phyloP scores from a whole-genome alignment of 768 basidiomycete genomes.

The Agaricus sinodeliciosus region DNA sequence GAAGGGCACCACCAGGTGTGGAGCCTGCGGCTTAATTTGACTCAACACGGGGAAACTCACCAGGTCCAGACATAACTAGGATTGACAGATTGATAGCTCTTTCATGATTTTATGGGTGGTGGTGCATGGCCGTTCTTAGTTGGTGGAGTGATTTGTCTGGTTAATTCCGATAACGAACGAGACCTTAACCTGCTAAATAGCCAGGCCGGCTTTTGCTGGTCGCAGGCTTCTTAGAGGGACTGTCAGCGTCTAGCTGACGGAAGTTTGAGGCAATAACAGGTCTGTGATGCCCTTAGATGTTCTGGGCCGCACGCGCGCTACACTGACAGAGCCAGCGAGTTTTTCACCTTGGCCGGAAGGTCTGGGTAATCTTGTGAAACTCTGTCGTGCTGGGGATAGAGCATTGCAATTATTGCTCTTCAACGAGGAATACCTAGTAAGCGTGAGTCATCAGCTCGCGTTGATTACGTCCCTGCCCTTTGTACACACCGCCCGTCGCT shows the following conservation, averaged over 20 bases:
- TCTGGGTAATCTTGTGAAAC: slow-evolving; percentile 12
- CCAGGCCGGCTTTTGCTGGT: slow-evolving; percentile 69
- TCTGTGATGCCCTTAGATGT: slow-evolving; percentile 90
- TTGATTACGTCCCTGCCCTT: slow-evolving; percentile 90
- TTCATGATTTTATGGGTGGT: slow-evolving; percentile 83
- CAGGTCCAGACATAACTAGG: slow-evolving; percentile 74
- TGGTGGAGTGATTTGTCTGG: slow-evolving; percentile 95
- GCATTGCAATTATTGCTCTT: slow-evolving; percentile 60
- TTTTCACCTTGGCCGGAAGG: slow-evolving; percentile 45
- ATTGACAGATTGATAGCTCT: slow-evolving; percentile 82
- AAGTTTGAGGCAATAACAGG: slow-evolving; percentile 91
- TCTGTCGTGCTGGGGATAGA: slow-evolving; percentile 12
- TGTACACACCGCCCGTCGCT: slow-evolving; percentile 88
- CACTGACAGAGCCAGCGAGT: slow-evolving; percentile 88
- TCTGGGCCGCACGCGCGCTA: slow-evolving; percentile 85
- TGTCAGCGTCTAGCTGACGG: slow-evolving; percentile 72
- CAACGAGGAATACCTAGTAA: slow-evolving; percentile 89
- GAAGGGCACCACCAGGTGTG: slow-evolving; percentile 77
- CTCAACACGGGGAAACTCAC: slow-evolving; percentile 79
- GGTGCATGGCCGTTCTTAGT: slow-evolving; percentile 89
- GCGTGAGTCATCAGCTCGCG: slow-evolving; percentile 83
- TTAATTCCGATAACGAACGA: slow-evolving; percentile 95
- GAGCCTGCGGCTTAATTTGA: slow-evolving; percentile 84
- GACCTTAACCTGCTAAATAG: slow-evolving; percentile 94
- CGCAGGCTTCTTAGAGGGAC: slow-evolving; percentile 82